phyloP scores from a whole-genome alignment of 2,329 filamentous ascomycete genomes.

The Ceratocystis smalleyi region DNA sequence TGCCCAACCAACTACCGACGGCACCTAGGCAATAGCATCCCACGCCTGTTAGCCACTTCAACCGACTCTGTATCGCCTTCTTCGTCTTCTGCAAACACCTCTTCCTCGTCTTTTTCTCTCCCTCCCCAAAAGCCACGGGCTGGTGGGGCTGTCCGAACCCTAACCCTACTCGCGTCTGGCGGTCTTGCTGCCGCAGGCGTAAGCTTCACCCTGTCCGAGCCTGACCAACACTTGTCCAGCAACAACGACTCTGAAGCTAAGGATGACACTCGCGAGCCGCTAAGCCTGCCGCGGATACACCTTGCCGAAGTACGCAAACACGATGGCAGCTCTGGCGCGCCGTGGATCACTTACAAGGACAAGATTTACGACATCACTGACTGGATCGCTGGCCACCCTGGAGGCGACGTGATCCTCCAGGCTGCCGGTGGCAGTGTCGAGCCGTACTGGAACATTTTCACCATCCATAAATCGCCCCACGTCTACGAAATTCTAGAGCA shows the following conservation, averaged over 20 bases:
- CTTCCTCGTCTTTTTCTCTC: background rate
- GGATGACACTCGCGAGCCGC: conserved; percentile 24
- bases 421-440: conserved; percentile 51
- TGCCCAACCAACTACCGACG: conserved; percentile 5
- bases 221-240: background rate
- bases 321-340: conserved; percentile 35
- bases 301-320: conserved; percentile 38
- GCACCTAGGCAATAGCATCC: conserved; percentile 1
- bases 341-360: conserved; percentile 49
- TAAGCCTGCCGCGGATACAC: conserved; percentile 32
- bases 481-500: conserved; percentile 50
- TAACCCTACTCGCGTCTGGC: conserved; percentile 17
- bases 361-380: conserved; percentile 58
- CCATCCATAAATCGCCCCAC: conserved; percentile 50
- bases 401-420: conserved; percentile 51
- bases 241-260: background rate
- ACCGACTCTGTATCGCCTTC: background rate
- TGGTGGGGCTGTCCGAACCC: conserved; percentile 11
- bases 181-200: conserved; percentile 10
- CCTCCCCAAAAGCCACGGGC: background rate
- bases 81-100: background rate
- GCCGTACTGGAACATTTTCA: conserved; percentile 55
- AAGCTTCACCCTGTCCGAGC: conserved; percentile 11
- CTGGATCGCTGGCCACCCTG: conserved; percentile 50
- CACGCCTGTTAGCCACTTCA: background rate